phyloP scores from a whole-genome alignment of 2,329 filamentous ascomycete genomes.

The Colletotrichum sp. region DNA sequence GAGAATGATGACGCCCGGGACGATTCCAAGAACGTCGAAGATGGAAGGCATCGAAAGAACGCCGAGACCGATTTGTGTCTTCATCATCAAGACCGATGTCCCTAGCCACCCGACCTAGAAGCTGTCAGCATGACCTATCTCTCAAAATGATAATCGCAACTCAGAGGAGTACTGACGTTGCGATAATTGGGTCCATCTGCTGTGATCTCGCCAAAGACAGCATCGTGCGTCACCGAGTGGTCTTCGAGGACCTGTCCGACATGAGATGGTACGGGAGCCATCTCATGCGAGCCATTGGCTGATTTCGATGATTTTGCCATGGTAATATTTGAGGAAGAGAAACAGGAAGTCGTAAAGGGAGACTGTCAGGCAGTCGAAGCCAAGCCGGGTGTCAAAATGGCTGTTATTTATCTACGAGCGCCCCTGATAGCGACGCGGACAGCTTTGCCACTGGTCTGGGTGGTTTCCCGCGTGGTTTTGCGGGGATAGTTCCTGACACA shows the following conservation, averaged over 20 bases:
- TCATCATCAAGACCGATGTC: constrained; percentile 47
- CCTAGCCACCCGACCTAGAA: constrained; percentile 45
- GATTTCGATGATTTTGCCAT: background rate
- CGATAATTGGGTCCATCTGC: constrained; percentile 7
- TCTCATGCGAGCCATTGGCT: background rate
- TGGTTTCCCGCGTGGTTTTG: background rate
- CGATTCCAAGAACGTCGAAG: constrained; percentile 48
- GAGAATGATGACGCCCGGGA: constrained; percentile 51
- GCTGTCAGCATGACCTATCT: background rate
- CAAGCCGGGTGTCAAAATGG: background rate
- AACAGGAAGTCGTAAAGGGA: background rate
- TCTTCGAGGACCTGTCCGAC: background rate
- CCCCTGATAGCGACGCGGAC: background rate
- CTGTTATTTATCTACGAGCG: background rate
- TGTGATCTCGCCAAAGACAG: constrained; percentile 38
- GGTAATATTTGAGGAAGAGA: background rate
- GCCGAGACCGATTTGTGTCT: constrained; percentile 47
- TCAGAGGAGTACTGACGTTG: constrained; percentile 20
- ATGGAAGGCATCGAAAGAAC: constrained; percentile 51
- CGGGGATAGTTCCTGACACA: background rate
- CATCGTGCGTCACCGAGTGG: constrained; percentile 25
- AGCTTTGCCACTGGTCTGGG: background rate
- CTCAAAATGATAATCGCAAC: constrained; percentile 29
- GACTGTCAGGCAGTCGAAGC: background rate
- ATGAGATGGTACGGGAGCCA: background rate